A percentile compares a stretch with the other conserved stretches of the same genome.
Conservation (phyloP, 163 green algal species). For the Chloromonas sp. region DNA sequence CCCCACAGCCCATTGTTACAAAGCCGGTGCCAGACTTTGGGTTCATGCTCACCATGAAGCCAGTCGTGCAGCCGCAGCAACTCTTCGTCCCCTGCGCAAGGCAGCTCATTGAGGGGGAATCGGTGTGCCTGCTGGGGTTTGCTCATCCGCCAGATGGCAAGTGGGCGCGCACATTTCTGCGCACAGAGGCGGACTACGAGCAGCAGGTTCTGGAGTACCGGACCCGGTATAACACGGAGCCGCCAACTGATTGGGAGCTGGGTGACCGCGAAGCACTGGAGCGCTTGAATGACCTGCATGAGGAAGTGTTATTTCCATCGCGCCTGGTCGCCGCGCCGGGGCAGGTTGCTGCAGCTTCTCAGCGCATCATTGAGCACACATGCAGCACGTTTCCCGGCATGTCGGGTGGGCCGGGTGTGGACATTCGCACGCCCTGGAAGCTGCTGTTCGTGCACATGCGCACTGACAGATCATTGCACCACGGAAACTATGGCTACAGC, state of each 20-base stretch:
- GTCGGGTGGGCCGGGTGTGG: slow-evolving; percentile 6
- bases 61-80: neutral
- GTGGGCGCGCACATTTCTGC: slow-evolving; percentile 7
- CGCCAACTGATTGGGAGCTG: slow-evolving; percentile 4
- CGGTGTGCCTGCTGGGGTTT: slow-evolving; percentile 16
- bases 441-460: slow-evolving; percentile 15
- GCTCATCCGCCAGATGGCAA: neutral
- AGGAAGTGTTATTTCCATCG: slow-evolving; percentile 1
- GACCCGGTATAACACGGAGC: neutral
- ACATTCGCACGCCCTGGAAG: slow-evolving; percentile 10
- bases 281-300: slow-evolving; percentile 2
- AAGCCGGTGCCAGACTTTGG: neutral
- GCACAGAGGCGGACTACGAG: slow-evolving; percentile 11
- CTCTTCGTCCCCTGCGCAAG: slow-evolving; percentile 16
- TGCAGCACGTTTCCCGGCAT: slow-evolving; percentile 15
- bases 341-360: neutral
- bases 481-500: slow-evolving; percentile 6
- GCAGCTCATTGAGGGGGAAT: slow-evolving; percentile 1
- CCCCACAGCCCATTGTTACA: too few relatives aligned
- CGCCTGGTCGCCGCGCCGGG: slow-evolving; percentile 2
- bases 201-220: neutral
- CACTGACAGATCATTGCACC: slow-evolving; percentile 1
- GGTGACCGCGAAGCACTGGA: neutral
- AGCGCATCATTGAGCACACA: slow-evolving; percentile 12
- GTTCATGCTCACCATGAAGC: slow-evolving; percentile 9